Evolutionary conservation across 306 rosid species (phyloP), one percentile per base, ranked within the genome.

Genomic region (Comarum palustre): DNA sequence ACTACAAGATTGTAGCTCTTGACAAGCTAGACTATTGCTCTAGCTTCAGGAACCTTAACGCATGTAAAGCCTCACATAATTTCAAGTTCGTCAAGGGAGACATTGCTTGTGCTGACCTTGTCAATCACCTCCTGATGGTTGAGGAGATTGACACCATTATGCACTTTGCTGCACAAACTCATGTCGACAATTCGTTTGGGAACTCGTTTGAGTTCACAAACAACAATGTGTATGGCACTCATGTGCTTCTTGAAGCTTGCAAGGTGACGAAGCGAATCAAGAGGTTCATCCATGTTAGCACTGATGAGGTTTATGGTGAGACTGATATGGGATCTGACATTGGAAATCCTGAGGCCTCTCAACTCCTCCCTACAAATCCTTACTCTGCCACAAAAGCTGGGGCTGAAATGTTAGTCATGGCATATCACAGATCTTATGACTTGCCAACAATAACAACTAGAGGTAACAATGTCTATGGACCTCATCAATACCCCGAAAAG

Each of bases 371-470:
- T 2, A 83, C 96, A 1, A 90, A 90, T 66, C 89, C 92, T 59
- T 90, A 90, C 80, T 90, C 92, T 22, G 96, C 96, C 1, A 87
- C 96, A 19, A 90, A 90, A 82, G 92, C 92, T 3, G 96, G 92
- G 20, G 96, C 90, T 6, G 96, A 90, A 66, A 90, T 90, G 96
- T 46, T 90, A 78, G 90, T 79, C 19, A 90, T 87, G 93, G 96
- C 96, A 4, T 90, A 90, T 68, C 87, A 84, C 57, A 80, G 91
- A 9, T 88, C 91, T 9, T 88, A 84, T 73, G 87, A 76, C 47
- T 81, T 88, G 57, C 92, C 92, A 13, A 81, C 82, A 7, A 84
- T 90, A 45, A 87, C 96, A 4, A 75, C 96, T 43, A 71, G 92
- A 74, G 89, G 92, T 0, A 90, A 90, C 43, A 87, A 86, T 81